Percentiles rank a stretch among this genome's conserved stretches.
Evolutionary conservation across 164 flowering plant genomes (phyloP).

Genomic region (Hamamelis virginiana): DNA sequence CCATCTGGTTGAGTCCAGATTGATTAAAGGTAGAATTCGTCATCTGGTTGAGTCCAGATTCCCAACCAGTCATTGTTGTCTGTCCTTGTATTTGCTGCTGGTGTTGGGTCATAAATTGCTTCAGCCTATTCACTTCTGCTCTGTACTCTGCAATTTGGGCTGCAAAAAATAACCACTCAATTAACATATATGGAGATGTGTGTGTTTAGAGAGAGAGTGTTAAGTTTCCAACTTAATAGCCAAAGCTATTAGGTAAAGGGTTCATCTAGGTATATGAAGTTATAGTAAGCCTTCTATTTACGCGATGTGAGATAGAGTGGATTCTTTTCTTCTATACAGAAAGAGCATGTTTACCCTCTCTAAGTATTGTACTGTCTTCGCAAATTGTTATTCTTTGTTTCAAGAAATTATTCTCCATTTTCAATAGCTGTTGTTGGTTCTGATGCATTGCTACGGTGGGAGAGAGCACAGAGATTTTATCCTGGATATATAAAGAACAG

Average conservation of each 20-base stretch:
- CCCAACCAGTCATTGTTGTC: neutral
- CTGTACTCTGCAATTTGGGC: conserved; percentile 19
- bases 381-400: neutral
- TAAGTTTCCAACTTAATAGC: too few relatives aligned
- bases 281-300: too few relatives aligned
- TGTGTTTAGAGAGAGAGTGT: too few relatives aligned
- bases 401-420: neutral
- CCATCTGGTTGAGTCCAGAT: neutral
- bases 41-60: neutral
- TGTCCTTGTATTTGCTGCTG: conserved; percentile 2
- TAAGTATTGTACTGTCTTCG: conserved; percentile 2
- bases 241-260: too few relatives aligned
- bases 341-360: conserved; percentile 29
- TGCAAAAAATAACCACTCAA: conserved; percentile 1
- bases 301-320: too few relatives aligned
- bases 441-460: neutral
- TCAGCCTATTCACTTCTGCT: conserved; percentile 21
- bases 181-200: too few relatives aligned
- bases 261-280: too few relatives aligned
- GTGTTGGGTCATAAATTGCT: conserved; percentile 11
- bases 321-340: too few relatives aligned
- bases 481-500: neutral
- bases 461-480: neutral
- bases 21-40: neutral
- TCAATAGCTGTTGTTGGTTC: neutral